These are phyloP conservation scores for Fraxinus velutina DNA, from an alignment of 305 asterid genomes.

Conservation along the genomic window DNA sequence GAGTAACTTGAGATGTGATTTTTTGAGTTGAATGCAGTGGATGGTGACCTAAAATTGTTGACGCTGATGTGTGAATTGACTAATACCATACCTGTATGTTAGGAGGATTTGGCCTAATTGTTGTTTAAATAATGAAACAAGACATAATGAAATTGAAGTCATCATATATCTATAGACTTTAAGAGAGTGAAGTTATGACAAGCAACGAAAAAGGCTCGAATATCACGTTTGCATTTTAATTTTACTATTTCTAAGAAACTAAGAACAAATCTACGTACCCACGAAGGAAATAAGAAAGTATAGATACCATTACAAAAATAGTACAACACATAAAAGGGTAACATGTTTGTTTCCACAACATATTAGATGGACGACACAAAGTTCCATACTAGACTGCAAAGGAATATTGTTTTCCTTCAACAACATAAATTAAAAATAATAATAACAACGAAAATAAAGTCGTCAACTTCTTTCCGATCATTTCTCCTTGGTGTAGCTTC, in stretches of 20 bases:
- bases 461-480: conserved; percentile 15
- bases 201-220: too few relatives aligned
- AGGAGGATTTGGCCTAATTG: not conserved
- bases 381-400: not conserved
- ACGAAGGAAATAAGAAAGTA: not conserved
- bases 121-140: not conserved
- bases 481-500: conserved; percentile 56
- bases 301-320: not conserved
- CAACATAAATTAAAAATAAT: conserved; percentile 4
- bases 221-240: too few relatives aligned
- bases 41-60: not conserved
- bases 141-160: not conserved
- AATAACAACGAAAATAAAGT: not conserved
- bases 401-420: not conserved
- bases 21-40: not conserved
- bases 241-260: not conserved
- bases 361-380: not conserved
- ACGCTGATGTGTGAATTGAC: not conserved
- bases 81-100: not conserved
- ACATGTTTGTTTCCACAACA: not conserved
- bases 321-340: not conserved
- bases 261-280: not conserved
- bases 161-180: too few relatives aligned
- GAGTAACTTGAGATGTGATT: not conserved
- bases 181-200: too few relatives aligned